A percentile compares a stretch with the other conserved stretches of the same genome.
phyloP scores from a whole-genome alignment of 768 basidiomycete genomes.

The Suillus clintonianus region DNA sequence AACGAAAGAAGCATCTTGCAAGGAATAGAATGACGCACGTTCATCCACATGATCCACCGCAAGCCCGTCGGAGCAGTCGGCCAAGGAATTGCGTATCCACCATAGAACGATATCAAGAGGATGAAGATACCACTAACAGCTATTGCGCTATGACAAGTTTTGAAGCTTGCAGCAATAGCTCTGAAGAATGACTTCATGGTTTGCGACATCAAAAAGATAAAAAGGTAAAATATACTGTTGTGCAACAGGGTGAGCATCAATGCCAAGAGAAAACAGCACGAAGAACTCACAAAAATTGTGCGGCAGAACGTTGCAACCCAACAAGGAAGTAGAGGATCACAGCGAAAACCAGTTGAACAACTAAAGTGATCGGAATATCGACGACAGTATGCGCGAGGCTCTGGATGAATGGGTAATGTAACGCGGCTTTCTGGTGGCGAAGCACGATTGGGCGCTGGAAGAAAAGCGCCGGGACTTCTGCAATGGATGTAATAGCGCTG shows the following conservation, averaged over 20 bases:
- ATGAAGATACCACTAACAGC: conserved; percentile 34
- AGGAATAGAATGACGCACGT: background rate
- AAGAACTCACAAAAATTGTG: conserved; percentile 58
- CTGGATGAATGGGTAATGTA: conserved; percentile 62
- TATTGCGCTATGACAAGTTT: conserved; percentile 50
- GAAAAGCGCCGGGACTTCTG: conserved; percentile 60
- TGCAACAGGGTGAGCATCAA: background rate
- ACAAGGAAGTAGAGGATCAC: conserved; percentile 61
- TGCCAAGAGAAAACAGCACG: conserved; percentile 1
- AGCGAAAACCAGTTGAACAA: conserved; percentile 45
- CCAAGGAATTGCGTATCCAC: conserved; percentile 35
- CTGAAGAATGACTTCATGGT: conserved; percentile 79
- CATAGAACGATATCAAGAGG: conserved; percentile 44
- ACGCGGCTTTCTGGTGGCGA: conserved; percentile 58
- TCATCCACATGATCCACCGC: conserved; percentile 3
- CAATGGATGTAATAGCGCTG: conserved; percentile 38
- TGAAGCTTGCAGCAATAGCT: conserved; percentile 54
- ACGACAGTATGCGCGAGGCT: conserved; percentile 60
- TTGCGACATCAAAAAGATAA: conserved; percentile 52
- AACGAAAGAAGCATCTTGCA: background rate
- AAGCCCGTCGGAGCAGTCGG: background rate
- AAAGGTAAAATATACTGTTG: conserved; percentile 53
- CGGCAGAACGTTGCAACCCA: conserved; percentile 47
- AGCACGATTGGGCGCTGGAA: conserved; percentile 60
- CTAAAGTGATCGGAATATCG: conserved; percentile 58